Evolutionary conservation across 345 rosid species (phyloP).

Genomic region (Excoecaria cochinchinensis): DNA sequence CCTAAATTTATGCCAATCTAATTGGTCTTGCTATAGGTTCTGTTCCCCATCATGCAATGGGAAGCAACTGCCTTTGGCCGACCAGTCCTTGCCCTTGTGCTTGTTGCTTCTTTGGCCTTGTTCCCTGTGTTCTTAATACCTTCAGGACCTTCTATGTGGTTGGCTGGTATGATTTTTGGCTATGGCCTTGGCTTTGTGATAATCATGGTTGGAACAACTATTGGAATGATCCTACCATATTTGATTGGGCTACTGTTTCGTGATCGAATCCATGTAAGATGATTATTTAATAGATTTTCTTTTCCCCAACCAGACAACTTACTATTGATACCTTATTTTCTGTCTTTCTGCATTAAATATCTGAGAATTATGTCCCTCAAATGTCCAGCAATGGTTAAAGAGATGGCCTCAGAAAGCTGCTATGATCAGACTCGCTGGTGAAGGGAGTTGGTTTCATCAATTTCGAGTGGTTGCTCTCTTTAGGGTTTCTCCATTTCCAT

Average conservation of each 20-base stretch:
- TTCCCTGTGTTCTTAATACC: slow-evolving; percentile 94
- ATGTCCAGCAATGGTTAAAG: slow-evolving; percentile 83
- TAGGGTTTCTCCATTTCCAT: slow-evolving; percentile 93
- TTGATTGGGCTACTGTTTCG: slow-evolving; percentile 76
- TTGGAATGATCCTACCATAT: slow-evolving; percentile 90
- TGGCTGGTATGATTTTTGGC: slow-evolving; percentile 98
- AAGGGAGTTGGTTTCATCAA: slow-evolving; percentile 96
- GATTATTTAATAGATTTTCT: neutral
- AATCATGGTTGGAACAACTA: slow-evolving; percentile 92
- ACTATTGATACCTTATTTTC: neutral
- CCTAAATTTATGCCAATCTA: neutral
- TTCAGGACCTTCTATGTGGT: slow-evolving; percentile 99
- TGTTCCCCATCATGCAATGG: slow-evolving; percentile 85
- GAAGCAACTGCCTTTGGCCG: slow-evolving; percentile 98
- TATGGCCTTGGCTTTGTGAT: slow-evolving; percentile 87
- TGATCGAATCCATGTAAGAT: slow-evolving; percentile 83
- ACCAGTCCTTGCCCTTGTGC: slow-evolving; percentile 85
- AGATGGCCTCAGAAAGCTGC: slow-evolving; percentile 92
- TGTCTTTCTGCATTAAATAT: neutral
- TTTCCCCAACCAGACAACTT: neutral
- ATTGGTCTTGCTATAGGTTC: slow-evolving; percentile 48
- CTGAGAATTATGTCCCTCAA: slow-evolving; percentile 11
- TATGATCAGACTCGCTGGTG: slow-evolving; percentile 79
- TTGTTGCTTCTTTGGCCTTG: slow-evolving; percentile 79
- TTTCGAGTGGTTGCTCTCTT: slow-evolving; percentile 87